A percentile compares a stretch with the other conserved stretches of the same genome.
Conservation (phyloP, 2,329 filamentous ascomycete genomes). For the Herpotrichia juniperi region DNA sequence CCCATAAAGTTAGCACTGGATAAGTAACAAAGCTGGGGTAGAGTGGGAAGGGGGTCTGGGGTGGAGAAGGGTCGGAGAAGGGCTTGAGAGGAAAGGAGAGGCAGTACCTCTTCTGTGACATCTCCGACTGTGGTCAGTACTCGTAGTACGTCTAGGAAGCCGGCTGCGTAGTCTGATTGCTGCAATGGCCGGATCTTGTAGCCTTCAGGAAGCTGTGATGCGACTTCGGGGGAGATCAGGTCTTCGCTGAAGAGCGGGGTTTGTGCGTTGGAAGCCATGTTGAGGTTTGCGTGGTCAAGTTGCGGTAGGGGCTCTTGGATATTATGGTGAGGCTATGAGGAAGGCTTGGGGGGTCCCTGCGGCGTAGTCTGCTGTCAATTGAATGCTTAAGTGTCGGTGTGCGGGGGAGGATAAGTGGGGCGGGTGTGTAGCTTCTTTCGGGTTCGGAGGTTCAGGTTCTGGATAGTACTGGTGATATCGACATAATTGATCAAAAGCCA, state of each 20-base stretch:
- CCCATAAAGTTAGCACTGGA: not conserved
- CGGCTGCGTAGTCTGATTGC: slow-evolving; percentile 75
- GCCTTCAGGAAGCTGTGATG: slow-evolving; percentile 74
- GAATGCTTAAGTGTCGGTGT: not conserved
- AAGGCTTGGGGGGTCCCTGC: not conserved
- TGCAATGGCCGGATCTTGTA: slow-evolving; percentile 84
- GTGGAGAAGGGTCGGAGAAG: not conserved
- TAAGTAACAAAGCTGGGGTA: not conserved
- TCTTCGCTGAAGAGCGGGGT: slow-evolving; percentile 74
- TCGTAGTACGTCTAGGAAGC: slow-evolving; percentile 89
- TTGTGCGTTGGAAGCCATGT: slow-evolving; percentile 33
- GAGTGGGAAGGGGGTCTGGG: not conserved
- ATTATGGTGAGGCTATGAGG: not conserved
- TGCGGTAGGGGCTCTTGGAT: not conserved
- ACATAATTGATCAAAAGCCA: not conserved
- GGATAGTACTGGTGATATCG: not conserved
- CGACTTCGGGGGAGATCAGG: slow-evolving; percentile 79
- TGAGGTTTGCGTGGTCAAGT: slow-evolving; percentile 19
- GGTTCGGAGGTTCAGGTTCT: not conserved
- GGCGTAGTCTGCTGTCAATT: not conserved
- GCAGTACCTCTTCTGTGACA: slow-evolving; percentile 67
- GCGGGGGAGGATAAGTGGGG: not conserved
- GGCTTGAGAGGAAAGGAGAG: not conserved
- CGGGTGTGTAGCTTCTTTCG: slow-evolving; percentile 5
- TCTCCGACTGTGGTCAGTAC: slow-evolving; percentile 94